Base-by-base conservation (phyloP, 192 early-diverging fungal genomes). In the Entrophospora sp. region DNA sequence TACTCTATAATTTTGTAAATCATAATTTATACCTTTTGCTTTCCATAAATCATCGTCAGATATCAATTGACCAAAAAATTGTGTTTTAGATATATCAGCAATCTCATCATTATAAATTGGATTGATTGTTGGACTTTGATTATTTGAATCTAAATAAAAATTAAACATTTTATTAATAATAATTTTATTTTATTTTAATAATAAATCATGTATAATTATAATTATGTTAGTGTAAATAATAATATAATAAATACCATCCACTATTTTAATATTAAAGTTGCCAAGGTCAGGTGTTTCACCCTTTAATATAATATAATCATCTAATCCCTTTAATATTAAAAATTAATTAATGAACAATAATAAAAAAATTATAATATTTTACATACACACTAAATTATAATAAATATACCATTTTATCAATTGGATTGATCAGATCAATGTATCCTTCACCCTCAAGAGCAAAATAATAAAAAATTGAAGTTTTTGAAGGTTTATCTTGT, bases 381-480 rank as follows among this genome's bases (percentile, higher is more conserved):
- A 53, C 22, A 13, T n/a, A 1, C 28, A 30, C 14, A 1, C 1
- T 25, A 37, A 30, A 18, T 32, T 32, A 13, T 16, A 28, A n/a
- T 38, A 37, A 22, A 51, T 34, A 18, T 25, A 65, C 63, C 45
- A 12, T 14, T 22, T 49, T 12, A 52, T 52, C 20, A 12, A 52
- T 38, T 52, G 16, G 7, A 24, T 71, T 65, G 5, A 71, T 56
- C 44, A 88, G 61, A 18, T 83, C 61, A 44, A 89, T 69, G 13
- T 78, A 61, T 4, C 89, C 90, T 20, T 82, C 75, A 4, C 87
- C 91, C 38, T 94, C 89, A 3, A 93, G 67, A 0, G 84, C 89
- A 66, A 86, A 75, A 69, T 95, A 95, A 72, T 90, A 97, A 16
- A 89, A 53, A 8, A 91, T 42, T 38, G 85, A 82, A 40, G 76